Conservation (phyloP, 257 asterid genomes). For the Perilla frutescens region DNA sequence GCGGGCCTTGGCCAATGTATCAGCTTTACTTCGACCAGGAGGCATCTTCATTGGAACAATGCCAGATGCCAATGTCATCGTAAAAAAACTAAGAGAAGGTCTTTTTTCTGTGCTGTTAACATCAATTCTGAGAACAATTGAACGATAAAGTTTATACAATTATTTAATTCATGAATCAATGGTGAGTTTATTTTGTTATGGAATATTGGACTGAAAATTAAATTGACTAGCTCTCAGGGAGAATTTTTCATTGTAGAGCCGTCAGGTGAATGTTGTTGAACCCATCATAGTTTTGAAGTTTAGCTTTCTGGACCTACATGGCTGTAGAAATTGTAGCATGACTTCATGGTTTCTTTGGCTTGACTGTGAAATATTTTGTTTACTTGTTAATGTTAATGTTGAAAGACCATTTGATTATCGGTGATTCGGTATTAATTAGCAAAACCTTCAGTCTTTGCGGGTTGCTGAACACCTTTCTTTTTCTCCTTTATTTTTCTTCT, state of each 20-base stretch:
- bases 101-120: slow-evolving; percentile 27
- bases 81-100: slow-evolving; percentile 95
- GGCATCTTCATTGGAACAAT: slow-evolving; percentile 96
- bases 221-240: neutral
- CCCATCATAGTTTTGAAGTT: neutral
- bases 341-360: neutral
- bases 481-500: no score
- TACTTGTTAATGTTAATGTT: neutral
- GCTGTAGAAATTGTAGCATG: neutral
- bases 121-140: slow-evolving; percentile 5
- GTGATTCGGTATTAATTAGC: no score
- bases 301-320: neutral
- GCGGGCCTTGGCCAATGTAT: slow-evolving; percentile 88
- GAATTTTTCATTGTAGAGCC: neutral
- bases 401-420: no score
- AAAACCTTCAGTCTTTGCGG: no score
- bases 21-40: slow-evolving; percentile 97
- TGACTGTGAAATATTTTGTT: neutral
- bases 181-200: neutral
- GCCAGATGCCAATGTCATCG: slow-evolving; percentile 98
- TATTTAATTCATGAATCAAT: slow-evolving; percentile 7
- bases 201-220: neutral
- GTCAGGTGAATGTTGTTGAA: slow-evolving; percentile 12
- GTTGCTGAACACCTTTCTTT: no score
- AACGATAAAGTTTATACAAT: neutral